Evolutionary conservation across 352 stramenopile genomes (phyloP), one percentile per base, ranked within the genome.

Genomic region (Phytophthora lateralis): DNA sequence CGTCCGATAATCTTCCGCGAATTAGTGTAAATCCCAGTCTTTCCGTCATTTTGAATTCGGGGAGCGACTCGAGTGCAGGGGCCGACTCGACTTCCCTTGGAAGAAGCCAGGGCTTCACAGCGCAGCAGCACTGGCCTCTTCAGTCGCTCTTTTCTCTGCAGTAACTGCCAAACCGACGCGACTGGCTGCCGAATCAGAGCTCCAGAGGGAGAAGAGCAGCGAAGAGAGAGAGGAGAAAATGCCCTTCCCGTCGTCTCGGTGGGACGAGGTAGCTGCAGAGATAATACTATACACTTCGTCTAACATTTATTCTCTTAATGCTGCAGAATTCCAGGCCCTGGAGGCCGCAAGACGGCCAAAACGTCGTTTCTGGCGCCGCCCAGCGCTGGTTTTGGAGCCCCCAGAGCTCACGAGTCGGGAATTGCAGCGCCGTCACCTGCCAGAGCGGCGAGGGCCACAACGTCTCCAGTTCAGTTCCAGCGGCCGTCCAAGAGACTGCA

Each of bases 191-290:
- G 4, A 42, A 6, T 42, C 46, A 20, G 10, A 26, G 41, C 29
- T 50, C 24, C 10, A 34, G 5, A 35, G 14, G 5, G 4, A 54
- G 17, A 61, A 45, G 18, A 7, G 12, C 35, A 35, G 26, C 21
- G 21, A 24, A 24, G 21, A 24, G 21, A 24, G 21, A 43, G 11
- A 37, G 17, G n/a, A 27, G 20, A 48, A 41, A 12, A 76, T 76
- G 68, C 68, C 68, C 0, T 61, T 76, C 35, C 44, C 67, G 32
- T 76, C 63, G 12, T 76, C 68, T 67, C 63, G 68, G 68, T 76
- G 29, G 12, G 63, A 46, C 32, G 1, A 55, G 10, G 7, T 15
- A 7, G n/a, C n/a, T 38, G 12, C 32, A 11, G 9, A 24, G 17
- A 4, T 41, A 32, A 24, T n/a, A 42, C 18, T 26, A 46, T 5